These are phyloP conservation scores for Thraustochytrium striatum DNA, from an alignment of 352 stramenopile species.

Conservation along the genomic window DNA sequence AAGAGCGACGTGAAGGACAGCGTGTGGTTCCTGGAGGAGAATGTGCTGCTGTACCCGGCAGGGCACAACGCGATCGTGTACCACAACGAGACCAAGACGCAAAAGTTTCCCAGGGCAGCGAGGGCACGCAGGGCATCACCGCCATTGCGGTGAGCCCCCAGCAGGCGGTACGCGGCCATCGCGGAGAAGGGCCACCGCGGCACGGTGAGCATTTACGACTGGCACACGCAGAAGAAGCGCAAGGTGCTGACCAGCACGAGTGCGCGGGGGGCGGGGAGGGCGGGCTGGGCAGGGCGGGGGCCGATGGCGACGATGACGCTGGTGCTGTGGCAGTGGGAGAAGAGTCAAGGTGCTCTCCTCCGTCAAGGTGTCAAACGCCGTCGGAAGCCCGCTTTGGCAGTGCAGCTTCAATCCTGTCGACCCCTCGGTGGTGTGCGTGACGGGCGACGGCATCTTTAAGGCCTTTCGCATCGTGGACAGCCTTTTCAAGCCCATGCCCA, in stretches of 20 bases:
- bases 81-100: conserved; percentile 79
- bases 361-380: conserved; percentile 54
- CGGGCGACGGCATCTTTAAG: conserved; percentile 68
- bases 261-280: conserved; percentile 65
- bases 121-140: conserved; percentile 72
- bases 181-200: conserved; percentile 59
- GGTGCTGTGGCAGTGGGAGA: conserved; percentile 84
- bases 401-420: conserved; percentile 81
- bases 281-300: conserved; percentile 75
- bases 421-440: conserved; percentile 75
- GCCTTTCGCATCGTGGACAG: conserved; percentile 75
- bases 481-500: conserved; percentile 66
- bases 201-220: conserved; percentile 75
- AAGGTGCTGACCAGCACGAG: conserved; percentile 76
- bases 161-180: conserved; percentile 52
- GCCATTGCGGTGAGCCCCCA: conserved; percentile 70
- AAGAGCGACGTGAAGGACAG: conserved; percentile 74
- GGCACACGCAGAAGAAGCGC: conserved; percentile 79
- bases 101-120: conserved; percentile 81
- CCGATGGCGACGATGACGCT: conserved; percentile 75
- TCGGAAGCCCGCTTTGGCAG: conserved; percentile 58
- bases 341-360: conserved; percentile 74
- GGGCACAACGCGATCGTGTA: conserved; percentile 78
- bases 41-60: conserved; percentile 74
- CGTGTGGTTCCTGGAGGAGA: conserved; percentile 75